A percentile compares a stretch with the other conserved stretches of the same genome.
Evolutionary conservation across 768 basidiomycete species (phyloP).

Genomic region (Boletus vinaceobasis): DNA sequence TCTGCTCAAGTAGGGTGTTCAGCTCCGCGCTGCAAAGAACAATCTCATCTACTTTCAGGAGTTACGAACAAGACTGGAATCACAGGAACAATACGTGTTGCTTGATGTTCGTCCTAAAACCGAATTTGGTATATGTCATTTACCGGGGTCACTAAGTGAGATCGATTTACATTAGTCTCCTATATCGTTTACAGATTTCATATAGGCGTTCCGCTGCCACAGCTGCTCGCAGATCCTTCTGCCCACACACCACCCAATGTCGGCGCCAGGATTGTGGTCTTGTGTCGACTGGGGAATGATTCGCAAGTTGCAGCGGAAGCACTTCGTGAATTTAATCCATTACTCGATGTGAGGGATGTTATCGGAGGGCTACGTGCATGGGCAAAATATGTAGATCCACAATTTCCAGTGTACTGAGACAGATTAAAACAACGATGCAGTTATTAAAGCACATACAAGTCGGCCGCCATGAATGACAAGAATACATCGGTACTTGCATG

Average conservation of each 20-base stretch:
- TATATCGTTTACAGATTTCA: constrained; percentile 1
- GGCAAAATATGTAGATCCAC: constrained; percentile 67
- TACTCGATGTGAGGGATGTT: constrained; percentile 55
- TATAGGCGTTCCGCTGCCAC: constrained; percentile 70
- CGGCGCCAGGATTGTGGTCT: constrained; percentile 43
- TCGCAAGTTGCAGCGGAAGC: constrained; percentile 79
- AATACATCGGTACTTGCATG: not conserved
- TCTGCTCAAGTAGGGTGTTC: constrained; percentile 37
- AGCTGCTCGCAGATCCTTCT: constrained; percentile 61
- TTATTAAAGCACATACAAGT: constrained; percentile 5
- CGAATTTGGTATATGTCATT: constrained; percentile 84
- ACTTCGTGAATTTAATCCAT: constrained; percentile 21
- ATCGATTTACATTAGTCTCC: constrained; percentile 1
- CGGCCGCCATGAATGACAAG: not conserved
- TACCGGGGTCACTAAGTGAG: constrained; percentile 74
- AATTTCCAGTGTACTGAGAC: constrained; percentile 76
- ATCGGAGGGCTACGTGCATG: constrained; percentile 82
- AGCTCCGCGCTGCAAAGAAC: not conserved
- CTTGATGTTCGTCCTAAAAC: constrained; percentile 77
- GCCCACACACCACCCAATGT: constrained; percentile 32
- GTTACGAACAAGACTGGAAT: constrained; percentile 38
- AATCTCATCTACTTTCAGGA: constrained; percentile 39
- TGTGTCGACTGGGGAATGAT: constrained; percentile 92
- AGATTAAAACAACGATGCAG: not conserved
- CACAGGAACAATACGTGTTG: constrained; percentile 35